Evolutionary conservation across 2,329 filamentous ascomycete genomes (phyloP).

Genomic region (Thielaviopsis euricoi): DNA sequence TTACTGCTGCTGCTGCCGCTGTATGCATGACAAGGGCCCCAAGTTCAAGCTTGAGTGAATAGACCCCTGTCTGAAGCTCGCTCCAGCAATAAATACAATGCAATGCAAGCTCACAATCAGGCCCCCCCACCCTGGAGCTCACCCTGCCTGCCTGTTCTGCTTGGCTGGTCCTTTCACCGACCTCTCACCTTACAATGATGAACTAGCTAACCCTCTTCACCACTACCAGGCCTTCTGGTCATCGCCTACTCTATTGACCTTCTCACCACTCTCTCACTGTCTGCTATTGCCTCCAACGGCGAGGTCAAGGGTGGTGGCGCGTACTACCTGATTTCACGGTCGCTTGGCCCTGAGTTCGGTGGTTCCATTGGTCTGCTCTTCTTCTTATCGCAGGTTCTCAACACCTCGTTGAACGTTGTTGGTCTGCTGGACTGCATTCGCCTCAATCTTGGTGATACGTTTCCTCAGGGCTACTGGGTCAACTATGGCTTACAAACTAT

Average conservation of each 20-base stretch:
- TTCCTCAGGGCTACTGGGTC: conserved; percentile 61
- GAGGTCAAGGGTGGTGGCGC: conserved; percentile 77
- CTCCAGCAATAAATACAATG: too few species aligned
- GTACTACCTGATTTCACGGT: conserved; percentile 78
- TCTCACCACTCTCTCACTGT: conserved; percentile 72
- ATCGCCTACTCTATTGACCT: conserved; percentile 67
- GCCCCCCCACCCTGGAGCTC: not conserved
- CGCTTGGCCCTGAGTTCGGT: conserved; percentile 73
- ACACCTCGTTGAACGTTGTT: conserved; percentile 74
- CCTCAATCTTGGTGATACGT: conserved; percentile 51
- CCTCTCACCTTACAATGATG: not conserved
- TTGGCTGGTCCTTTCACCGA: not conserved
- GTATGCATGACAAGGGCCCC: not conserved
- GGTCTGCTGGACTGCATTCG: conserved; percentile 70
- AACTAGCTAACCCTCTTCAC: not conserved
- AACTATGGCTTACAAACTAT: conserved; percentile 59
- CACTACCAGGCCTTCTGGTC: conserved; percentile 45
- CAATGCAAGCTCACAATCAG: too few species aligned
- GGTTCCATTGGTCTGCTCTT: conserved; percentile 79
- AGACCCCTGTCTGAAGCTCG: too few species aligned
- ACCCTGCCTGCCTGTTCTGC: not conserved
- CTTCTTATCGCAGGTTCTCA: conserved; percentile 78
- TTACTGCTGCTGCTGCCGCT: not conserved
- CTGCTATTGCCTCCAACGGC: conserved; percentile 78
- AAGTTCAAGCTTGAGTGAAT: too few species aligned